phyloP scores from a whole-genome alignment of 345 rosid species.

The Citrus inodora region DNA sequence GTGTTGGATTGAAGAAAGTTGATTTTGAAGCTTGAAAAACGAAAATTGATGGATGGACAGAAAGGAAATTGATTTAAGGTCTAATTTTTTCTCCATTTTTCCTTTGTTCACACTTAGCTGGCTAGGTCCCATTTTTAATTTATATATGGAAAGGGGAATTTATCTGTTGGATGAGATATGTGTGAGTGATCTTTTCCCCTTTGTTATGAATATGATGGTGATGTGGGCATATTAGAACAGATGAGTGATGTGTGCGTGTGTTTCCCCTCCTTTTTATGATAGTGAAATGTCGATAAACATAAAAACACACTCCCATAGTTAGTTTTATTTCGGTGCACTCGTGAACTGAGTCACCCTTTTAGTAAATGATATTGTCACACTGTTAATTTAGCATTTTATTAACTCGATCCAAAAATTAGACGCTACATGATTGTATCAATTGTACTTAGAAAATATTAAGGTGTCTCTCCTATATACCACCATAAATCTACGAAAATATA shows the following conservation, averaged over 20 bases:
- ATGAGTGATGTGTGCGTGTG: neutral
- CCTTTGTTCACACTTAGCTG: conserved; percentile 34
- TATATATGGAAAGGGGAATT: conserved; percentile 5
- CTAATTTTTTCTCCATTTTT: neutral
- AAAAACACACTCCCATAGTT: neutral
- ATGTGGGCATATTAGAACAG: neutral
- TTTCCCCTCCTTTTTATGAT: neutral
- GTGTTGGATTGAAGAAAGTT: neutral
- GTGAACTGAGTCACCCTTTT: too few species aligned
- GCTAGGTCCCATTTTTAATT: neutral
- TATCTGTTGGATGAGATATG: conserved; percentile 17
- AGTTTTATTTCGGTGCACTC: too few species aligned
- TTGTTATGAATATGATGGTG: neutral
- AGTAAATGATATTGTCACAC: too few species aligned
- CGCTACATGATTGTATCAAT: too few species aligned
- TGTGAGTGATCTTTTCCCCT: neutral
- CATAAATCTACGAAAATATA: too few species aligned
- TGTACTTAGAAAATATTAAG: too few species aligned
- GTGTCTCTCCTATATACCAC: too few species aligned
- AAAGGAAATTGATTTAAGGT: neutral
- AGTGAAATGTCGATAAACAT: neutral
- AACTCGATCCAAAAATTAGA: too few species aligned
- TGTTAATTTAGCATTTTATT: too few species aligned
- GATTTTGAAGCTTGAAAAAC: neutral
- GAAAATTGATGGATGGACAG: neutral